Percentiles rank a stretch among this genome's conserved stretches.
Conservation (phyloP, 2,329 filamentous ascomycete species). For the Arachnopeziza araneosa region DNA sequence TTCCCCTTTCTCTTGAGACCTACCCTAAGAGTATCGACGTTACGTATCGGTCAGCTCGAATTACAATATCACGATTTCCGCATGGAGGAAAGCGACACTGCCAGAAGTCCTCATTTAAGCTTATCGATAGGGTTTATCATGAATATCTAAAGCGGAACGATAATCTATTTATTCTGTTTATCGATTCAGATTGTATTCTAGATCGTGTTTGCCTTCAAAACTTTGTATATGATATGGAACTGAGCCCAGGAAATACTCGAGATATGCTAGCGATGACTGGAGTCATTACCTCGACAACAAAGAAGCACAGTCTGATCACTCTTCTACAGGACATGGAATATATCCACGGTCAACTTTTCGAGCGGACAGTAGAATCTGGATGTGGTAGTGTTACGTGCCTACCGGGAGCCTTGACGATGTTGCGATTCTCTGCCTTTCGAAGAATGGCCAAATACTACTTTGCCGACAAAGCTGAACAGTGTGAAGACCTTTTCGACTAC, state of each 20-base stretch:
- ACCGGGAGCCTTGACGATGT: slow-evolving; percentile 88
- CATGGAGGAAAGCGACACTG: slow-evolving; percentile 93
- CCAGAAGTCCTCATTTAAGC: slow-evolving; percentile 86
- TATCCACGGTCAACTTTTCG: slow-evolving; percentile 92
- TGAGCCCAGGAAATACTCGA: slow-evolving; percentile 84
- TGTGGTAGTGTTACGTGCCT: slow-evolving; percentile 93
- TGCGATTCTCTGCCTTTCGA: slow-evolving; percentile 92
- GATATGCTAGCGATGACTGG: slow-evolving; percentile 98
- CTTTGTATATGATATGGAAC: slow-evolving; percentile 98
- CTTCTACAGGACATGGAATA: slow-evolving; percentile 98
- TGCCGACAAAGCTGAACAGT: slow-evolving; percentile 91
- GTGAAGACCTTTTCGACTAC: slow-evolving; percentile 93
- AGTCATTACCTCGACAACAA: slow-evolving; percentile 90
- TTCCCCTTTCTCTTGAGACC: slow-evolving; percentile 67
- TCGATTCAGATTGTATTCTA: slow-evolving; percentile 94
- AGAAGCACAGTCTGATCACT: slow-evolving; percentile 83
- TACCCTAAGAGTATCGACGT: slow-evolving; percentile 92
- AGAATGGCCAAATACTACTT: slow-evolving; percentile 99
- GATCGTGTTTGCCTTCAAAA: slow-evolving; percentile 91
- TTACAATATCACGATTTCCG: slow-evolving; percentile 87
- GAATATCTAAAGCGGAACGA: slow-evolving; percentile 84
- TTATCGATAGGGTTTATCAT: slow-evolving; percentile 89
- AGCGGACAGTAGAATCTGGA: slow-evolving; percentile 89
- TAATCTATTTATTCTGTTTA: slow-evolving; percentile 92
- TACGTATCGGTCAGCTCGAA: slow-evolving; percentile 71